phyloP scores from a whole-genome alignment of 495 filamentous ascomycete species.

The Aspergillus avenaceus region DNA sequence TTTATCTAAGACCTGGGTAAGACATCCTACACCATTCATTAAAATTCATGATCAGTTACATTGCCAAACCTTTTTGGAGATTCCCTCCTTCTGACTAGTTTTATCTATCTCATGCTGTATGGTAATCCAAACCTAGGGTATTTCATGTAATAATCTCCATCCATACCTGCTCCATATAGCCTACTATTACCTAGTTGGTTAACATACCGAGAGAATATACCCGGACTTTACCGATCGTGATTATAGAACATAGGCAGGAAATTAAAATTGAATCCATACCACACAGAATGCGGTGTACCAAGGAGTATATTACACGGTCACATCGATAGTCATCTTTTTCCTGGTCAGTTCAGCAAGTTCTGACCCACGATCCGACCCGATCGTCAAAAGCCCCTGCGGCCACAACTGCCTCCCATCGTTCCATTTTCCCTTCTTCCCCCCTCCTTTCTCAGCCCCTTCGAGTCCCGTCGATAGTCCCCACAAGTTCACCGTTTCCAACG shows the following conservation, averaged over 20 bases:
- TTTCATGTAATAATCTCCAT: too few relatives aligned
- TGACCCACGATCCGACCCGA: slow-evolving; percentile 26
- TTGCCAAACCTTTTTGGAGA: neutral
- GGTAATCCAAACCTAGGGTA: too few relatives aligned
- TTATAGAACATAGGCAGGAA: neutral
- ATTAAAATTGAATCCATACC: too few relatives aligned
- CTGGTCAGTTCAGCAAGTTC: neutral
- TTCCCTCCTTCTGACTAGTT: neutral
- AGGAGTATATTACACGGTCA: neutral
- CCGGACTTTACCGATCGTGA: neutral
- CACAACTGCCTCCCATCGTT: neutral
- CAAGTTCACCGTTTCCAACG: slow-evolving; percentile 30
- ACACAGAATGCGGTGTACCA: neutral
- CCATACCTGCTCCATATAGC: too few relatives aligned
- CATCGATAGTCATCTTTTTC: neutral
- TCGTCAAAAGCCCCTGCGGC: slow-evolving; percentile 16
- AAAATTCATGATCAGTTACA: neutral
- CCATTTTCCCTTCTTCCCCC: slow-evolving; percentile 1
- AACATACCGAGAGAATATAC: neutral
- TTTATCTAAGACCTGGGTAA: neutral
- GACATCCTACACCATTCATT: neutral
- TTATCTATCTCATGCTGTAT: too few relatives aligned
- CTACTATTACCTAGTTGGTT: too few relatives aligned
- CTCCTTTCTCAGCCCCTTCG: slow-evolving; percentile 12
- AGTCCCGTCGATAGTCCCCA: slow-evolving; percentile 19